A percentile compares a stretch with the other conserved stretches of the same genome.
Conservation (phyloP, 371 early-diverging fungal genomes). For the Mortierella sp. region DNA sequence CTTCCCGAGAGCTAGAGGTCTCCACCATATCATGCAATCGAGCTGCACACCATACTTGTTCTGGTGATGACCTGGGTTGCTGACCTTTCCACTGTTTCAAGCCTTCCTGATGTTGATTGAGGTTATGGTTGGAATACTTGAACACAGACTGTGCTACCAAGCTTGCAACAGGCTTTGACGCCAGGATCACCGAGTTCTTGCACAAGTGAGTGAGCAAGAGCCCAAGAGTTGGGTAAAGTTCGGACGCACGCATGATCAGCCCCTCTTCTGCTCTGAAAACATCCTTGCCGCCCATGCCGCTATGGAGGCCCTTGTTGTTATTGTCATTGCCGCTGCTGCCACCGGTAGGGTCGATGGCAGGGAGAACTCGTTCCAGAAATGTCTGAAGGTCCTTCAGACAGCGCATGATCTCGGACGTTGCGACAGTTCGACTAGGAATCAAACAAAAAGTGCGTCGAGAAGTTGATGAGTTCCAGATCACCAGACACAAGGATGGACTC, state of each 20-base stretch:
- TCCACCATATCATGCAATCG: conserved; percentile 20
- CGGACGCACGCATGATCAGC: not conserved
- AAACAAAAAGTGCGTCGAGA: not conserved
- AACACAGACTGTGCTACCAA: conserved; percentile 12
- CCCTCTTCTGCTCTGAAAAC: too few relatives aligned
- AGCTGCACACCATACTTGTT: conserved; percentile 12
- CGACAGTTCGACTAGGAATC: conserved; percentile 12
- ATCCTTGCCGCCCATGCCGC: too few relatives aligned
- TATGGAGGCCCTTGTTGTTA: too few relatives aligned
- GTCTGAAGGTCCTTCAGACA: conserved; percentile 18
- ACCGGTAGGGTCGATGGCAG: not conserved
- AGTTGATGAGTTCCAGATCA: too few relatives aligned
- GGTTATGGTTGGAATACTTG: conserved; percentile 18
- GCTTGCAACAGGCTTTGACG: not conserved
- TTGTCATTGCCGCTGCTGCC: not conserved
- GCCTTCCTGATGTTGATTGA: too few relatives aligned
- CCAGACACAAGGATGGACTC: too few relatives aligned
- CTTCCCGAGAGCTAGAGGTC: too few relatives aligned
- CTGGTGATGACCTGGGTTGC: not conserved
- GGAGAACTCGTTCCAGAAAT: conserved; percentile 28
- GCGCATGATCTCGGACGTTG: conserved; percentile 9
- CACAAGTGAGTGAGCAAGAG: conserved; percentile 16
- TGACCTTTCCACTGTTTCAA: too few relatives aligned
- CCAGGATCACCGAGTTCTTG: conserved; percentile 18
- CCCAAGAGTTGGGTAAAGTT: conserved; percentile 28